These are phyloP conservation scores for Backusella tuberculispora DNA, from an alignment of 192 early-diverging fungal genomes.

Conservation along the genomic window DNA sequence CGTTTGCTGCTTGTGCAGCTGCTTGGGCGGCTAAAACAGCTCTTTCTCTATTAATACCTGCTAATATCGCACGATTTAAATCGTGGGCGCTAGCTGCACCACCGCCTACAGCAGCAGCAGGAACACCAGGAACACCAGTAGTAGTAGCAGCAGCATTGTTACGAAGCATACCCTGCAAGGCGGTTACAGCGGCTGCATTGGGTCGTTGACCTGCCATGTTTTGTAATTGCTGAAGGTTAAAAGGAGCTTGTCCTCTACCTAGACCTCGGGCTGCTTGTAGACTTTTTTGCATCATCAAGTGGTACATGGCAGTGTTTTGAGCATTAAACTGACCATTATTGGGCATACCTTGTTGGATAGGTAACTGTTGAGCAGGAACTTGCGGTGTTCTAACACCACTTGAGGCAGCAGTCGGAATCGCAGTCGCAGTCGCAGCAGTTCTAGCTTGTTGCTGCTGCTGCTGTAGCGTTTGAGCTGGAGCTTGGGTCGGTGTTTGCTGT, in stretches of 20 bases:
- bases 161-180: conserved; percentile 5
- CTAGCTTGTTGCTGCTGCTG: not conserved
- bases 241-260: conserved; percentile 30
- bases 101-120: not conserved
- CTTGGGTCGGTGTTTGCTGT: not conserved
- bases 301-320: conserved; percentile 28
- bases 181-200: conserved; percentile 13
- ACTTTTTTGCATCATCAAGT: conserved; percentile 31
- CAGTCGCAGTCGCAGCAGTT: not conserved
- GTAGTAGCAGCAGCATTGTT: not conserved
- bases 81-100: not conserved
- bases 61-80: not conserved
- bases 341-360: not conserved
- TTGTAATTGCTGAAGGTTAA: conserved; percentile 36
- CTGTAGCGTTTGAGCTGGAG: not conserved
- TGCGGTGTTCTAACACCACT: not conserved
- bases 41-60: conserved; percentile 6
- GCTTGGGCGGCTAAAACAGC: not conserved
- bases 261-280: conserved; percentile 29
- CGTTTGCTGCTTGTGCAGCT: conserved; percentile 6
- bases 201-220: conserved; percentile 13
- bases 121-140: no score
- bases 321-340: conserved; percentile 28
- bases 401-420: not conserved
- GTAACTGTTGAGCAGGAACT: conserved; percentile 14